These are phyloP conservation scores for Pichia ethanolica DNA, from an alignment of 805 yeast species.

Conservation along the genomic window DNA sequence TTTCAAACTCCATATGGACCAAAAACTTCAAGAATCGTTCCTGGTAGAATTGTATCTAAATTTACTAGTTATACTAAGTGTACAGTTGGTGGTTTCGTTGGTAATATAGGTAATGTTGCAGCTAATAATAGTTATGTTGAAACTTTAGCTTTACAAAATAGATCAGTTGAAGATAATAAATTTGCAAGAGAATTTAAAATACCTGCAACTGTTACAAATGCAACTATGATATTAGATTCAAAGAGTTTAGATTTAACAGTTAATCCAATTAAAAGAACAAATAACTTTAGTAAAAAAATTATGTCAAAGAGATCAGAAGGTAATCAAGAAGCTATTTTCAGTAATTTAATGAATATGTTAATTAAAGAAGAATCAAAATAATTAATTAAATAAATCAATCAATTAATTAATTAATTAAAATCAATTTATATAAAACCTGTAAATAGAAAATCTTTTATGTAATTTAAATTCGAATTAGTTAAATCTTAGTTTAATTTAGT, in stretches of 20 bases:
- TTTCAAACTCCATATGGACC: slow-evolving; percentile 66
- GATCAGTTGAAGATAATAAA: slow-evolving; percentile 19
- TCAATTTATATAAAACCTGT: too few species aligned
- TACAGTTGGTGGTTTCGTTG: slow-evolving; percentile 49
- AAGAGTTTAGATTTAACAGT: slow-evolving; percentile 19
- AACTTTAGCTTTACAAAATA: slow-evolving; percentile 19
- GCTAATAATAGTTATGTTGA: slow-evolving; percentile 12
- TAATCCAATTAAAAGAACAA: slow-evolving; percentile 9
- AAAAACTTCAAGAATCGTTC: slow-evolving; percentile 42
- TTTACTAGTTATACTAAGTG: slow-evolving; percentile 34
- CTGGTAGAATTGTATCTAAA: slow-evolving; percentile 57
- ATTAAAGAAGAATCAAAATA: neutral
- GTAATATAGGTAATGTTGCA: slow-evolving; percentile 16
- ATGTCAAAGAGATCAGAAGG: neutral
- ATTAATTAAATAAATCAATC: too few species aligned
- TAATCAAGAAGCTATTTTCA: neutral
- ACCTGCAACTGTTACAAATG: slow-evolving; percentile 23
- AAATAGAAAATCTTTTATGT: too few species aligned
- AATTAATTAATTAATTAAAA: too few species aligned
- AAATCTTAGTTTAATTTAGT: too few species aligned
- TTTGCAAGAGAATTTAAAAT: slow-evolving; percentile 24
- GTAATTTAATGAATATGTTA: neutral
- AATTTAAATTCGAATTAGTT: too few species aligned
- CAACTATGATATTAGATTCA: slow-evolving; percentile 18
- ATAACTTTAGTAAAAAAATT: neutral